Conservation (phyloP, 1,284 basidiomycete genomes). For the Ceratobasidium sp. region DNA sequence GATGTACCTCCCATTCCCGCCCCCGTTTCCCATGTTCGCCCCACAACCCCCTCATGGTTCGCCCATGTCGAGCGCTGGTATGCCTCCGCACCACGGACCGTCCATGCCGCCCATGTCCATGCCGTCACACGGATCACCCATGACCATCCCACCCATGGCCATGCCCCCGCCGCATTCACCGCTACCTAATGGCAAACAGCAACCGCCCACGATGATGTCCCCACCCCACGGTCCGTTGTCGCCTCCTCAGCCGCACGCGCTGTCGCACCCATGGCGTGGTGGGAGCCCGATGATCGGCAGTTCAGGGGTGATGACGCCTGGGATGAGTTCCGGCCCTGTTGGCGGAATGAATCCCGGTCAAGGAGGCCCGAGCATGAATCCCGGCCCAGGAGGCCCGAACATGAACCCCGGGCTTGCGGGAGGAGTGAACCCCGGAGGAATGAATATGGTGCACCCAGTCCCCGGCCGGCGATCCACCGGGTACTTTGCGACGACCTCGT, state of each 20-base stretch:
- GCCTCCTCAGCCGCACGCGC: slow-evolving; percentile 24
- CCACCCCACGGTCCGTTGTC: slow-evolving; percentile 13
- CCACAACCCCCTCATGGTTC: slow-evolving; percentile 13
- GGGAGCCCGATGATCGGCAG: slow-evolving; percentile 21
- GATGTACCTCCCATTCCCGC: slow-evolving; percentile 9
- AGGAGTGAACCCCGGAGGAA: not conserved
- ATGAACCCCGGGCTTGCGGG: too few relatives aligned
- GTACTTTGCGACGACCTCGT: not conserved
- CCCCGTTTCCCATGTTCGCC: slow-evolving; percentile 15
- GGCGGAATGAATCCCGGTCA: too few relatives aligned
- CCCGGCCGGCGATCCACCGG: slow-evolving; percentile 17
- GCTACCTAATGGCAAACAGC: too few relatives aligned
- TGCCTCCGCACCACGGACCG: slow-evolving; percentile 8
- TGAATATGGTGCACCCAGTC: slow-evolving; percentile 8
- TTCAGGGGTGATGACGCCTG: not conserved
- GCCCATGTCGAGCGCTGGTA: not conserved
- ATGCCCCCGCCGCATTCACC: not conserved
- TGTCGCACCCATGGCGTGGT: not conserved
- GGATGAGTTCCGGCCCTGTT: not conserved
- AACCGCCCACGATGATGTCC: slow-evolving; percentile 12
- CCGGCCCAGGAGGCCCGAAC: too few relatives aligned
- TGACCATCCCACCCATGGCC: not conserved
- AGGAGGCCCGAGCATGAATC: too few relatives aligned
- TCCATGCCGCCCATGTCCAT: slow-evolving; percentile 11
- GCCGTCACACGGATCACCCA: not conserved